Evolutionary conservation across 2,329 filamentous ascomycete genomes (phyloP), one percentile per base, ranked within the genome.

Genomic region (Zasmidium citrigriseum): DNA sequence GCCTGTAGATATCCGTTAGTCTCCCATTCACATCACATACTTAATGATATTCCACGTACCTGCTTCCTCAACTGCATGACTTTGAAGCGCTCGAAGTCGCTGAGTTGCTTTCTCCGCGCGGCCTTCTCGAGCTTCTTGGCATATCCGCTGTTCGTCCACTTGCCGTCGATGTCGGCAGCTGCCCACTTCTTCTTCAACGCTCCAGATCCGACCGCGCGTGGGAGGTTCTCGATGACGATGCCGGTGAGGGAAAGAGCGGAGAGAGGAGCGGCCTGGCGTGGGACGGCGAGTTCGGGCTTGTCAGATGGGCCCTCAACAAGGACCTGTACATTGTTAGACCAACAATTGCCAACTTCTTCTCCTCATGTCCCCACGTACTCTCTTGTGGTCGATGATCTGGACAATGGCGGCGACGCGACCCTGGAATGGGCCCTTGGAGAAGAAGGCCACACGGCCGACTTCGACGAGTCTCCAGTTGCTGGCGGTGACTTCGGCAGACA

Each of bases 331-430:
- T 44, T 53, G 46, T 65, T 57, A 66, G 53, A 63, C 62, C 56
- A 46, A 53, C 54, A 59, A 63, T 54, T 64, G 52, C 44, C 27
- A 52, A 50, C 38, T 12, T 57, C 57, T 51, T 57, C 46, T 58
- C 55, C 45, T 57, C 22, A 16, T 21, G 57, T 55, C 14, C 41
- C 22, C 22, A 91, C 95, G 78, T 96, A 99, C 95, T 83, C 95
- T 92, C 88, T 96, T 97, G 89, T 99, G 93, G 84, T 99, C 95
- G 83, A 99, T 95, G 82, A 99, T 98, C 88, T 99, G 93, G 82
- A 96, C 92, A 76, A 99, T 93, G 75, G 88, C 84, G 75, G 93
- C 96, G 74, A 98, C 87, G 79, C 90, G 90, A 83, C 93, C 93
- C 72, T 84, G 83, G 83, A 82, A 90, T 73, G 88, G 87, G 76